Percentiles rank a stretch among this genome's conserved stretches.
Conservation (phyloP, 768 basidiomycete genomes). For the Cystofilobasidium capitatum region DNA sequence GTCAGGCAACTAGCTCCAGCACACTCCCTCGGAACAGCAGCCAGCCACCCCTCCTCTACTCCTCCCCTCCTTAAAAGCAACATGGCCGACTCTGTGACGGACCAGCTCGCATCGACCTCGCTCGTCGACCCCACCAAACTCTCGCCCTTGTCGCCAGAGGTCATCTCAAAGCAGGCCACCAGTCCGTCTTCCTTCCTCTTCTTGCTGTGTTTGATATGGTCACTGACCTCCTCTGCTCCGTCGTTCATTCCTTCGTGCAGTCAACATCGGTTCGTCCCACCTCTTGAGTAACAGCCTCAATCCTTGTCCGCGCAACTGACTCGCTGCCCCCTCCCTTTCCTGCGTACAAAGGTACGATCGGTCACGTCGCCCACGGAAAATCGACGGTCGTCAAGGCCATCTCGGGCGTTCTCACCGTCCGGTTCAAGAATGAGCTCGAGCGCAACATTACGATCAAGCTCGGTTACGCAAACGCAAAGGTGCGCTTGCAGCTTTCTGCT, state of each 20-base stretch:
- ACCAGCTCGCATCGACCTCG: constrained; percentile 5
- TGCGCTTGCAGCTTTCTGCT: constrained; percentile 40
- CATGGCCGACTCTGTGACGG: constrained; percentile 20
- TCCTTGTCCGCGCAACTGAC: neutral
- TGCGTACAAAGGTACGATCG: constrained; percentile 67
- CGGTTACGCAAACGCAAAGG: constrained; percentile 98
- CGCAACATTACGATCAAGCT: constrained; percentile 99
- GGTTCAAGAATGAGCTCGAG: constrained; percentile 98
- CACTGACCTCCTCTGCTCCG: neutral
- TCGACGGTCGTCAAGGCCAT: constrained; percentile 97
- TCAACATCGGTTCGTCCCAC: constrained; percentile 23
- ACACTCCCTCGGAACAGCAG: no score
- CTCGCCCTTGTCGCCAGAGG: constrained; percentile 37
- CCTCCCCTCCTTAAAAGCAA: neutral
- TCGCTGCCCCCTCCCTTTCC: neutral
- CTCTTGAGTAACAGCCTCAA: neutral
- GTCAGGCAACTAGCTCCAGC: no score
- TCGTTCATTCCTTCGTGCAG: constrained; percentile 1
- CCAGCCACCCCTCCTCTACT: neutral
- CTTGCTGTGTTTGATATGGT: neutral
- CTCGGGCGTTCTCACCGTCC: constrained; percentile 93
- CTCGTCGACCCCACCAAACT: constrained; percentile 23
- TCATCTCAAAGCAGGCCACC: constrained; percentile 64
- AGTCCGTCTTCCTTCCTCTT: constrained; percentile 29
- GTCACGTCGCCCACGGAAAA: constrained; percentile 97